A percentile compares a stretch with the other conserved stretches of the same genome.
Conservation (phyloP, 148 eudicot genomes). For the Diospyros lotus region DNA sequence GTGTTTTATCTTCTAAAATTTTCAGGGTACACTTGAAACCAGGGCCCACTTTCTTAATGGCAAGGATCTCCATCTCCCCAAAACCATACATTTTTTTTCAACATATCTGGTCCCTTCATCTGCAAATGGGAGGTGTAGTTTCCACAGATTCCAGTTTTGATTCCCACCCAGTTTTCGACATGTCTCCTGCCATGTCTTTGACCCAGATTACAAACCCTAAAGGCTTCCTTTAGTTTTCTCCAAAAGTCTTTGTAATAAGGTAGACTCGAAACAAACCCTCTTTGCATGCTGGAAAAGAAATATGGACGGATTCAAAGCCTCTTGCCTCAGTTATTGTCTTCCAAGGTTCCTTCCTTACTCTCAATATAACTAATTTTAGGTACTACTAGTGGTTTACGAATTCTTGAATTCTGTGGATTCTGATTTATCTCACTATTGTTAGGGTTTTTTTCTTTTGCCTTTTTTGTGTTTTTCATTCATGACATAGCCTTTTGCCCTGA, state of each 20-base stretch:
- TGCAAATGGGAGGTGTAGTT: no score
- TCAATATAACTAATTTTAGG: background rate
- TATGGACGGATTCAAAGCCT: background rate
- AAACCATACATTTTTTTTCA: no score
- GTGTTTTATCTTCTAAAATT: no score
- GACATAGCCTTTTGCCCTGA: background rate
- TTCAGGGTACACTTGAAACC: no score
- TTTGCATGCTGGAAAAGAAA: background rate
- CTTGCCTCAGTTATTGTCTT: background rate
- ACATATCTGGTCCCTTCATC: no score
- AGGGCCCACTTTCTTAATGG: no score
- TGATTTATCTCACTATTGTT: background rate
- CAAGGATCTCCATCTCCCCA: no score
- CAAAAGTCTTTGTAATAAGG: background rate
- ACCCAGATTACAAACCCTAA: background rate
- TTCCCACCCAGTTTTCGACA: background rate
- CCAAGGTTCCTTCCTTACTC: constrained; percentile 5
- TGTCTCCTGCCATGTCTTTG: constrained; percentile 1
- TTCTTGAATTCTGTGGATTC: background rate
- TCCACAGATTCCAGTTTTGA: background rate
- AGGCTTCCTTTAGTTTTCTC: background rate
- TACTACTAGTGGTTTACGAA: background rate
- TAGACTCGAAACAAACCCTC: background rate
- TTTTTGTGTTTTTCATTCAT: background rate
- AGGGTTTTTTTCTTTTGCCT: background rate